Conservation (phyloP, 176 grass and related monocot species). For the Panicum miliaceum region DNA sequence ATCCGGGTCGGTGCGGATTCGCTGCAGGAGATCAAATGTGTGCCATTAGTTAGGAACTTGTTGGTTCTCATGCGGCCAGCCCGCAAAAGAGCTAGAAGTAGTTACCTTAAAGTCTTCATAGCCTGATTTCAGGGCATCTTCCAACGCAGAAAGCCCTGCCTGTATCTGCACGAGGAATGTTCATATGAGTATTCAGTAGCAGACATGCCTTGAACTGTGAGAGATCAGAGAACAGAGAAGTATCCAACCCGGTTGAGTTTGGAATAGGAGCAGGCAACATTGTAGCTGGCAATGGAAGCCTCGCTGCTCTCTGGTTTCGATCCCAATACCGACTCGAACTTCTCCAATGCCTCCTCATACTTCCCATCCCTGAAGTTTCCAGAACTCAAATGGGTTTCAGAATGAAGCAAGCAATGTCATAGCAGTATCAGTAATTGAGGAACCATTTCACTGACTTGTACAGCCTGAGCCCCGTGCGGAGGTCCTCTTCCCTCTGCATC, state of each 20-base stretch:
- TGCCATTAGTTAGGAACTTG: not conserved
- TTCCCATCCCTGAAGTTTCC: slow-evolving; percentile 49
- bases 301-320: slow-evolving; percentile 75
- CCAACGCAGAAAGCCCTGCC: slow-evolving; percentile 82
- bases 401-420: slow-evolving; percentile 28
- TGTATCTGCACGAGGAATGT: slow-evolving; percentile 54
- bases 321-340: slow-evolving; percentile 91
- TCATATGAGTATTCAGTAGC: slow-evolving; percentile 28
- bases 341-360: slow-evolving; percentile 90
- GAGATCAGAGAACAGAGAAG: slow-evolving; percentile 2
- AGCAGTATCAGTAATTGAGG: not conserved
- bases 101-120: slow-evolving; percentile 94
- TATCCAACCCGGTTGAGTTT: slow-evolving; percentile 78
- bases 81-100: not conserved
- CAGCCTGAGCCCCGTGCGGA: slow-evolving; percentile 76
- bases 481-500: slow-evolving; percentile 72
- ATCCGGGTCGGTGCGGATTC: slow-evolving; percentile 77
- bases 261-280: slow-evolving; percentile 94
- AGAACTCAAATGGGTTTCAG: not conserved
- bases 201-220: not conserved
- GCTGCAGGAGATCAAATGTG: slow-evolving; percentile 50
- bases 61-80: no score
- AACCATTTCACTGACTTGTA: slow-evolving; percentile 74
- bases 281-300: slow-evolving; percentile 81
- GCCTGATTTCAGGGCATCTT: slow-evolving; percentile 82